Evolutionary conservation across 768 basidiomycete genomes (phyloP), one percentile per base, ranked within the genome.

Genomic region (Dioszegia hungarica): DNA sequence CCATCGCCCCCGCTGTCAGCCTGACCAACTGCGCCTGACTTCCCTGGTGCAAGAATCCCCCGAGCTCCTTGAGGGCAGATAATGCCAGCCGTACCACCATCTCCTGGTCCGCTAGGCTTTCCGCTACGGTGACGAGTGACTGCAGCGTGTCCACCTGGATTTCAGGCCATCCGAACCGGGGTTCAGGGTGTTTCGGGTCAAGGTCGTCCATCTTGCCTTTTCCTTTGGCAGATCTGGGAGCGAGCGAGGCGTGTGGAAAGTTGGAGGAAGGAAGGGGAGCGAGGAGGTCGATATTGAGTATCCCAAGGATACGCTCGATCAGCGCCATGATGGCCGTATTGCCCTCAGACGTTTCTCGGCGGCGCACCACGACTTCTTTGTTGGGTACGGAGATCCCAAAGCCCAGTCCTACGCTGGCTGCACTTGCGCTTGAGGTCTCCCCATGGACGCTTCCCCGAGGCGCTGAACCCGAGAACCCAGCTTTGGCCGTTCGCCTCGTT

Each of bases 101-200:
- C 37, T 85, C 80, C 66, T 89, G 85, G 76, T 98, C 94, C 55
- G 94, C 91, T 22, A 99, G 78, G 14, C 90, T 85, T 75, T 97
- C 90, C 1, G 90, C 89, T 2, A 98, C 85, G 0, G 88, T 86
- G 20, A 97, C 85, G 0, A 91, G 90, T 73, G 98, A 95, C 34
- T 90, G 83, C 20, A 97, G 81, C n/a, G 93, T 84, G 22, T 90
- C 91, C 17, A 97, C 83, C 78, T 95, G 94, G 37, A 99, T 79
- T 73, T 92, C 90, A 2, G 92, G 87, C 94, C 94, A 98, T 3
- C 95, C 95, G 71, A 85, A 89, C 4, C 46, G 62, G 25, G 34
- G 40, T 19, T 15, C 61, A 46, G 48, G 28, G 29, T 46, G 15
- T 24, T 22, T 50, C n/a, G 28, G 31, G 22, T 25, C 24, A 11